These are phyloP conservation scores for Boletus tomentosulus DNA, from an alignment of 768 basidiomycete genomes.

Conservation along the genomic window DNA sequence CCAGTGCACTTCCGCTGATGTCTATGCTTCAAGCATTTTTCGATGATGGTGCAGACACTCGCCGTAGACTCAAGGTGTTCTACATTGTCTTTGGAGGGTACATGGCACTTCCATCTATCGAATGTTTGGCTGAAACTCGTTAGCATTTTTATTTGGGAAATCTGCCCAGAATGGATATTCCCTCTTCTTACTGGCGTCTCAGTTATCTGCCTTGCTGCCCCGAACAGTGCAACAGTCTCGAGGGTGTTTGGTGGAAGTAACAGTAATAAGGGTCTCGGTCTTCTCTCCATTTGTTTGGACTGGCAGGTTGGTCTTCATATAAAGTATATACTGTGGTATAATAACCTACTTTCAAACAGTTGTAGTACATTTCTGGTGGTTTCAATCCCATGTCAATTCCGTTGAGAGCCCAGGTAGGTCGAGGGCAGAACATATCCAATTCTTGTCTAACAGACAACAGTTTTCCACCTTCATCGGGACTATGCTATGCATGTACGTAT, in stretches of 20 bases:
- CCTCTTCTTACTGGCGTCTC: constrained; percentile 61
- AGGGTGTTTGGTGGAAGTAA: constrained; percentile 59
- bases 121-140: constrained; percentile 3
- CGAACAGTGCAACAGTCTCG: constrained; percentile 46
- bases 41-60: constrained; percentile 35
- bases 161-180: constrained; percentile 38
- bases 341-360: not conserved
- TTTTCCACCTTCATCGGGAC: constrained; percentile 48
- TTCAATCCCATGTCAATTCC: constrained; percentile 52
- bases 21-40: constrained; percentile 37
- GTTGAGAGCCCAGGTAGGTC: constrained; percentile 42
- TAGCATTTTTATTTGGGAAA: constrained; percentile 32
- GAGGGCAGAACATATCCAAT: not conserved
- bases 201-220: constrained; percentile 55
- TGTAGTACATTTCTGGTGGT: constrained; percentile 22
- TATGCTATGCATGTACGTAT: constrained; percentile 46
- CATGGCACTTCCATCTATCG: constrained; percentile 22
- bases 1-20: constrained; percentile 26
- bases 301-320: constrained; percentile 46
- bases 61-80: constrained; percentile 40
- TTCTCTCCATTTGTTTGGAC: constrained; percentile 56
- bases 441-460: constrained; percentile 8
- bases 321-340: not conserved
- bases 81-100: too few relatives aligned
- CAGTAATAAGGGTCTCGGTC: constrained; percentile 60